Base-by-base conservation (phyloP, 2,329 filamentous ascomycete species). In the Colletotrichum ledebouriae region DNA sequence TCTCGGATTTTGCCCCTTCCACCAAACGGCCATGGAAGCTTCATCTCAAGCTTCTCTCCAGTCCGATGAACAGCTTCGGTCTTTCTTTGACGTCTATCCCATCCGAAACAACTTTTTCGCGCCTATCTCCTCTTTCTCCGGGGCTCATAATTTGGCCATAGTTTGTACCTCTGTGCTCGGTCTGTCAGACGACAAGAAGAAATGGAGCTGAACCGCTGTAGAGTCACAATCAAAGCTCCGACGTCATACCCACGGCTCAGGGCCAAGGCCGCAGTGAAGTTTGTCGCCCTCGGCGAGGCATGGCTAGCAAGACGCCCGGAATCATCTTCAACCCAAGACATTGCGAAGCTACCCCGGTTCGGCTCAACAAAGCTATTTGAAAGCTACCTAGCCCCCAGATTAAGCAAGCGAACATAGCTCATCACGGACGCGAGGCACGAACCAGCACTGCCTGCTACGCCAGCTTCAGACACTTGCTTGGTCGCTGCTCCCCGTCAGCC, bases 241-340 rank as follows among this genome's bases (percentile, higher is more conserved):
- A 69, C 66, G 66, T 69, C 66, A 69, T 66, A 49, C 47, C 7
- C 46, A 7, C 13, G 52, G 20, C 34, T 15, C 42, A 25, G 59
- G 46, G 49, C 66, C 49, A 65, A 55, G 65, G 41, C 65, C 15
- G 61, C 53, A 13, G 41, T 20, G 41, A 53, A 56, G 55, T 37
- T 37, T 37, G 25, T 33, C 12, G 29, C 47, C 25, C 25, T 22
- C 44, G 41, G 41, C 47, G 29, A 42, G 29, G 25, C 44, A 67
- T 46, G 59, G 52, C 52, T 47, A 33, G 33, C 60, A 39, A 42
- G 17, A 42, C 7, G 42, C 49, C 39, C 46, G 25, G 15, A 46
- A 47, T 33, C 41, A 33, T 59, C 33, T 39, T 68, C 29, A 44
- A 64, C 33, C 53, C 53, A 17, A 42, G 52, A 46, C 37, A n/a